Conservation (phyloP, 73 alveolate genomes). For the Paramecium primaurelia region DNA sequence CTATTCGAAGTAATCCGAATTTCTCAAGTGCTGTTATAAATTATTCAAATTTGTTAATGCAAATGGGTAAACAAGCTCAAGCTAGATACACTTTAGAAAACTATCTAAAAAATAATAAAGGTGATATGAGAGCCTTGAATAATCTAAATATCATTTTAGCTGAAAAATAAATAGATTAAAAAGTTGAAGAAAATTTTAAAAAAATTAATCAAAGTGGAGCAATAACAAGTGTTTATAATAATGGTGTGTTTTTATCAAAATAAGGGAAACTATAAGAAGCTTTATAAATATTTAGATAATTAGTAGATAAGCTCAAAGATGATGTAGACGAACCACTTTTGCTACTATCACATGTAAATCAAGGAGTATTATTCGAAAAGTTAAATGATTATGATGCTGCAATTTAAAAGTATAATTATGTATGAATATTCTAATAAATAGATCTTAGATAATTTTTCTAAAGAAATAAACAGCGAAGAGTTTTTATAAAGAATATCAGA, state of each 20-base stretch:
- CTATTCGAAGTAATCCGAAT: conserved; percentile 19
- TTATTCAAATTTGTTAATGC: neutral
- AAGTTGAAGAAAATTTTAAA: conserved; percentile 21
- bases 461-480: neutral
- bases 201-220: conserved; percentile 40
- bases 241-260: conserved; percentile 42
- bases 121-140: conserved; percentile 31
- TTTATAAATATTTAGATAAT: neutral
- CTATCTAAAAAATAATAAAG: conserved; percentile 42
- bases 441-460: neutral
- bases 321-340: conserved; percentile 1
- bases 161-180: neutral
- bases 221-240: neutral
- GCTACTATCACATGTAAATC: neutral
- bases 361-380: conserved; percentile 6
- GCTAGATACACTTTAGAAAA: conserved; percentile 40
- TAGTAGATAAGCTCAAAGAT: conserved; percentile 6
- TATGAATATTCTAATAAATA: neutral
- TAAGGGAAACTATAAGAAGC: conserved; percentile 37
- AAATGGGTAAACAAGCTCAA: conserved; percentile 17
- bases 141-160: conserved; percentile 12
- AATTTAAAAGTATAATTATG: conserved; percentile 16
- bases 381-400: conserved; percentile 14
- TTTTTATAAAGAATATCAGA: neutral
- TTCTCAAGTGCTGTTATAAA: conserved; percentile 41